Percentiles rank a stretch among this genome's conserved stretches.
These are phyloP conservation scores for Cinnamomum micranthum DNA, from an alignment of 164 flowering plant genomes.

Conservation along the genomic window DNA sequence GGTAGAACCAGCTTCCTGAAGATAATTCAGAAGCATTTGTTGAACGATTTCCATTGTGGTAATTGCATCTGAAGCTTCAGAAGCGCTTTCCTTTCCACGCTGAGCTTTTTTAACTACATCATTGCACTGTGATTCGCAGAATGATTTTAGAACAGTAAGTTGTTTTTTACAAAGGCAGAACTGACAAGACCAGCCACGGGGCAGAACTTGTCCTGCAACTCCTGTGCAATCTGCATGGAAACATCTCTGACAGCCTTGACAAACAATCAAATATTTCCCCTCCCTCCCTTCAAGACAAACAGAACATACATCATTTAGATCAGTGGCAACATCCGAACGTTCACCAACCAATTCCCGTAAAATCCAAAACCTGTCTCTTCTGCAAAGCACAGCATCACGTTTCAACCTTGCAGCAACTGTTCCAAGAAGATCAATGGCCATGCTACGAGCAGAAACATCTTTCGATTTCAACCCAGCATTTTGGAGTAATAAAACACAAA, in stretches of 20 bases:
- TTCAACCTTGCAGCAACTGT: conserved; percentile 91
- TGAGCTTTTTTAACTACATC: conserved; percentile 29
- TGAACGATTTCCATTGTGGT: conserved; percentile 67
- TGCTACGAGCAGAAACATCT: conserved; percentile 71
- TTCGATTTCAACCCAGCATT: conserved; percentile 95
- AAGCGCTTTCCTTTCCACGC: conserved; percentile 18
- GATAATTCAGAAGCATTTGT: conserved; percentile 82
- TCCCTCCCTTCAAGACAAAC: conserved; percentile 58
- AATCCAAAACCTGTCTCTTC: conserved; percentile 70
- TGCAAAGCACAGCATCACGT: conserved; percentile 64
- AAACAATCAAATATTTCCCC: conserved; percentile 40
- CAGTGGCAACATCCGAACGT: conserved; percentile 25
- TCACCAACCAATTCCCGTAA: conserved; percentile 43
- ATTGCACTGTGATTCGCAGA: conserved; percentile 53
- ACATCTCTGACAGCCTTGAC: conserved; percentile 72
- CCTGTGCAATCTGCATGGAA: conserved; percentile 89
- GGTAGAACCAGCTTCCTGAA: conserved; percentile 63
- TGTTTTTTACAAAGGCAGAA: conserved; percentile 76
- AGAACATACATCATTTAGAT: conserved; percentile 56
- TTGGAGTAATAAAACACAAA: conserved; percentile 91
- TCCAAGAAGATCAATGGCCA: conserved; percentile 95
- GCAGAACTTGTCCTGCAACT: conserved; percentile 47
- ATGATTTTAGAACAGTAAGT: conserved; percentile 62
- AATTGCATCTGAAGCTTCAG: conserved; percentile 34
- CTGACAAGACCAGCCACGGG: conserved; percentile 56